phyloP scores from a whole-genome alignment of 805 yeast genomes.

The Candida verbasci region DNA sequence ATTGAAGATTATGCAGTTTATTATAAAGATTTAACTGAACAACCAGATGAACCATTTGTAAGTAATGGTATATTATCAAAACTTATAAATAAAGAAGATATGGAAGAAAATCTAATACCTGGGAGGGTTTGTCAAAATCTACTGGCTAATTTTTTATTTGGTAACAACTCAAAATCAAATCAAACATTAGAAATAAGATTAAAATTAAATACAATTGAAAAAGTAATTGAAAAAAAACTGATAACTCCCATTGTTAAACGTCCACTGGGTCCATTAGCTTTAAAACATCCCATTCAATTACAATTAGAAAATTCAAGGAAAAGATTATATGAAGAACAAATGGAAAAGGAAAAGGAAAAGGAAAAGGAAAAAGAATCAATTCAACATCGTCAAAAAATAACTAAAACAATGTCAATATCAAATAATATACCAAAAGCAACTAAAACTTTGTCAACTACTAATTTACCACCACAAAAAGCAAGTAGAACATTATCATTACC shows the following conservation, averaged over 20 bases:
- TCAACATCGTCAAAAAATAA: slow-evolving; percentile 1
- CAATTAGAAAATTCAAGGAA: background rate
- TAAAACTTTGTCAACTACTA: too few relatives aligned
- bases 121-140: slow-evolving; percentile 59
- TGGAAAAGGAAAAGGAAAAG: slow-evolving; percentile 1
- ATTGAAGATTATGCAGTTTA: slow-evolving; percentile 42
- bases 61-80: slow-evolving; percentile 36
- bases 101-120: slow-evolving; percentile 28
- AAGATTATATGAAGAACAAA: background rate
- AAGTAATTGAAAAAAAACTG: slow-evolving; percentile 7
- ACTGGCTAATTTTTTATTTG: slow-evolving; percentile 39
- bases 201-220: slow-evolving; percentile 41
- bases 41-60: slow-evolving; percentile 46
- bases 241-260: too few relatives aligned
- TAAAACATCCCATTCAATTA: slow-evolving; percentile 3
- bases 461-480: too few relatives aligned
- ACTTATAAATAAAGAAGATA: slow-evolving; percentile 22
- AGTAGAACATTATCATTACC: slow-evolving; percentile 43
- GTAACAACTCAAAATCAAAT: slow-evolving; percentile 35
- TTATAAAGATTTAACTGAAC: slow-evolving; percentile 44
- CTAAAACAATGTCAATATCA: too few relatives aligned
- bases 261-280: too few relatives aligned
- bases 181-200: slow-evolving; percentile 57
- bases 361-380: slow-evolving; percentile 2
- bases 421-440: too few relatives aligned